Evolutionary conservation across 2,329 filamentous ascomycete species (phyloP), one percentile per base, ranked within the genome.

Genomic region (Claviceps sp.): DNA sequence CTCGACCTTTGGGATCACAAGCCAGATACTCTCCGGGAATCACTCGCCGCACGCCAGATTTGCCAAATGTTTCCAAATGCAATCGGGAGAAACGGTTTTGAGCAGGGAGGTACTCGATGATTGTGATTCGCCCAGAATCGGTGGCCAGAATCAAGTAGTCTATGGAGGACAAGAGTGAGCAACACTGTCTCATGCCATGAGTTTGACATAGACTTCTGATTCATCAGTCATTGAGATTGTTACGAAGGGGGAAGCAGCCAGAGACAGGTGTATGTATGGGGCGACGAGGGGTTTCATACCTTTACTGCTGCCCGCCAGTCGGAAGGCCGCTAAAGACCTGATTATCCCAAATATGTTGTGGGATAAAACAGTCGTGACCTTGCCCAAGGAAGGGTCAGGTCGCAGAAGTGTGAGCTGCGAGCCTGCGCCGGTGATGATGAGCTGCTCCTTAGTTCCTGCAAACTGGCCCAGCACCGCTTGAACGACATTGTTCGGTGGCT

Each of bases 331-430:
- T 59, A 99, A 78, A 45, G 85, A 82, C 57, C 94, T 81, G 58
- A 98, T 91, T 63, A 98, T 96, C 58, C 90, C 91, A 69, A 98
- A 98, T 47, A 95, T 80, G 75, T 98, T 87, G 65, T 97, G 91
- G 2, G 91, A 89, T 55, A 94, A 79, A 29, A 96, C 72, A 5
- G 89, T 88, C 48, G 85, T 79, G 61, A 97, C 83, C 68, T 93
- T 95, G 57, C 88, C 88, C 64, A 90, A 85, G 2, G 82, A 78
- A 23, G 88, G 83, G 64, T 95, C 88, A 22, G 93, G 88, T 54
- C 90, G 85, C 62, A 95, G 79, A 52, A 99, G 80, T 40, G 86
- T 86, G 55, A 99, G 79, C 59, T 86, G 86, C 55, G 93, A 95
- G 55, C 93, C 93, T 50, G 88, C 91, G 47, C 86, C 91, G 29